A percentile compares a stretch with the other conserved stretches of the same genome.
Evolutionary conservation across 768 basidiomycete species (phyloP).

Genomic region (Russula griseocarnosa): DNA sequence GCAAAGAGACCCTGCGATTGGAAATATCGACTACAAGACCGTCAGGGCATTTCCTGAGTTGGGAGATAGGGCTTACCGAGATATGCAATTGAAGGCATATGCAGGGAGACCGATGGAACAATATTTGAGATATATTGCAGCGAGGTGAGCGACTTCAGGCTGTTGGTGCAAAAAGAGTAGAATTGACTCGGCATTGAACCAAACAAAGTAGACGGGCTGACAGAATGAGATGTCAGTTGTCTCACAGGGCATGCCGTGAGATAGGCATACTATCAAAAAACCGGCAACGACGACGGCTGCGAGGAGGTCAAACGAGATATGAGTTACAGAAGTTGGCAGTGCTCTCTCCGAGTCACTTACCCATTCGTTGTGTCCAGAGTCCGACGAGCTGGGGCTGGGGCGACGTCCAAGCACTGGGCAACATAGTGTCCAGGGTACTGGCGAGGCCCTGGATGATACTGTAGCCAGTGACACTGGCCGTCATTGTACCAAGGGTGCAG

Average conservation of each 20-base stretch:
- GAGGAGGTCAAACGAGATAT: background rate
- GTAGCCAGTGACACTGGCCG: constrained; percentile 58
- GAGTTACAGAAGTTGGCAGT: background rate
- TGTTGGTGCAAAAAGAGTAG: constrained; percentile 76
- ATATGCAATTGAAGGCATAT: constrained; percentile 54
- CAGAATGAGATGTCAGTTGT: constrained; percentile 6
- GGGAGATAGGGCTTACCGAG: constrained; percentile 38
- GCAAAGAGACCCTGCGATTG: constrained; percentile 85
- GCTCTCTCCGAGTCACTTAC: constrained; percentile 40
- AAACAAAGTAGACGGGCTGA: constrained; percentile 59
- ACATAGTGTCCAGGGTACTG: constrained; percentile 86
- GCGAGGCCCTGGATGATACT: constrained; percentile 79
- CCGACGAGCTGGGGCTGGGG: constrained; percentile 79
- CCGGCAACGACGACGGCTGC: constrained; percentile 61
- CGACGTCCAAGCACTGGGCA: constrained; percentile 95
- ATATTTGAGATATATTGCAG: constrained; percentile 71
- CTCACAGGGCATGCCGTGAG: background rate
- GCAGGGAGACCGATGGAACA: constrained; percentile 77
- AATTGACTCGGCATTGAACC: constrained; percentile 80
- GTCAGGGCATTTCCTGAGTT: background rate
- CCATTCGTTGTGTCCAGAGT: constrained; percentile 86
- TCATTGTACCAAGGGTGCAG: constrained; percentile 46
- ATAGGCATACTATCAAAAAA: constrained; percentile 53
- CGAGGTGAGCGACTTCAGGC: constrained; percentile 75
- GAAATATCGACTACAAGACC: constrained; percentile 55